Evolutionary conservation across 257 asterid genomes (phyloP).

Genomic region (Solanum sejunctum): DNA sequence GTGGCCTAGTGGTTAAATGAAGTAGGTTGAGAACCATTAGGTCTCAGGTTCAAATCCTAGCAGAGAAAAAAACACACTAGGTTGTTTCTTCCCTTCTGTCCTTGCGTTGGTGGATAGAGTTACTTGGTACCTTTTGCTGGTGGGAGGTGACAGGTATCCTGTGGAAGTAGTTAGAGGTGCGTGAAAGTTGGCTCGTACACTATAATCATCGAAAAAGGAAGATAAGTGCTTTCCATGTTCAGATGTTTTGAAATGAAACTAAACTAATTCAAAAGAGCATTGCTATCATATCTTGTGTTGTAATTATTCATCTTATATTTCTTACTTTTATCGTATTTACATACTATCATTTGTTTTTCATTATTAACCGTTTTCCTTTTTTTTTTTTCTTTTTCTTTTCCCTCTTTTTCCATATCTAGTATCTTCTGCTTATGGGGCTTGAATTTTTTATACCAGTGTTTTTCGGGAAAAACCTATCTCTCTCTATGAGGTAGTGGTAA

Average conservation of each 20-base stretch:
- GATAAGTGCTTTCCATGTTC: background rate
- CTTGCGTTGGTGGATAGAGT: background rate
- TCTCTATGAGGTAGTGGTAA: too few species aligned
- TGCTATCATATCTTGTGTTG: background rate
- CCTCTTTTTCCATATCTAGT: too few species aligned
- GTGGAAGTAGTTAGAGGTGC: background rate
- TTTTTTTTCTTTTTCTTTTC: too few species aligned
- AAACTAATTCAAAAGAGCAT: background rate
- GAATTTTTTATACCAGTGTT: too few species aligned
- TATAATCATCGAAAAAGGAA: background rate
- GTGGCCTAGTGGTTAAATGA: background rate
- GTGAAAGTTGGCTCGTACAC: background rate
- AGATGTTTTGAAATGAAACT: background rate
- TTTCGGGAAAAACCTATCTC: too few species aligned
- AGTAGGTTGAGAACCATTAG: background rate
- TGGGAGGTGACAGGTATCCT: background rate
- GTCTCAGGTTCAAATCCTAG: background rate
- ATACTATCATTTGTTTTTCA: too few species aligned
- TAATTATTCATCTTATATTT: too few species aligned
- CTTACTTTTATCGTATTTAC: too few species aligned
- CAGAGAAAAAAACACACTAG: background rate
- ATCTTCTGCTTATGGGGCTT: too few species aligned
- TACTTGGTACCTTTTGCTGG: background rate
- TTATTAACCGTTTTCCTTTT: too few species aligned
- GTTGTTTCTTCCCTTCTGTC: background rate